Conservation (phyloP, 345 rosid species). For the Noccaea bulbosa region DNA sequence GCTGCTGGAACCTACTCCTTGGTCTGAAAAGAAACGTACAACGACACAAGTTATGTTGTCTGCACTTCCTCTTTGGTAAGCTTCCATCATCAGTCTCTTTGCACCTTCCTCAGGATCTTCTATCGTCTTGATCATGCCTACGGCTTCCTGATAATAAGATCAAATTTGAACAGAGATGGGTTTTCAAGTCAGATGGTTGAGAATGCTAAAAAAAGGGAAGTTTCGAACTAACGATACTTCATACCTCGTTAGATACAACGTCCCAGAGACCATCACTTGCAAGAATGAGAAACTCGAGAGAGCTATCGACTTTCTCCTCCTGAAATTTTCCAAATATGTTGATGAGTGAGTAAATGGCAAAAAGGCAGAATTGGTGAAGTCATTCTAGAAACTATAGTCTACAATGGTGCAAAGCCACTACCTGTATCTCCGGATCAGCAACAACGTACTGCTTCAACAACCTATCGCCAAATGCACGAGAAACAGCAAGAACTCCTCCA, state of each 20-base stretch:
- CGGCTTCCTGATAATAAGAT: slow-evolving; percentile 71
- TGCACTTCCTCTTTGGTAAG: slow-evolving; percentile 95
- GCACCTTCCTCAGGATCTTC: slow-evolving; percentile 93
- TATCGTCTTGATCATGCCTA: slow-evolving; percentile 72
- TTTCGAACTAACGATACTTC: not conserved
- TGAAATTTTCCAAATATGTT: slow-evolving; percentile 47
- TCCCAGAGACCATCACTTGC: slow-evolving; percentile 99
- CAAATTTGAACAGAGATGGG: slow-evolving; percentile 11
- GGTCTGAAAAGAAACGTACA: slow-evolving; percentile 72
- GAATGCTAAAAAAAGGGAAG: not conserved
- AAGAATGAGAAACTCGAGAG: slow-evolving; percentile 97
- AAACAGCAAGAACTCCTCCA: slow-evolving; percentile 99
- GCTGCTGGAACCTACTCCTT: slow-evolving; percentile 42
- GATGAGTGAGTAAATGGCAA: not conserved
- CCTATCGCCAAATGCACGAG: slow-evolving; percentile 99
- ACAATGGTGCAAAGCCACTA: slow-evolving; percentile 32
- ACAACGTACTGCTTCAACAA: slow-evolving; percentile 98
- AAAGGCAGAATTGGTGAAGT: not conserved
- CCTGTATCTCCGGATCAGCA: slow-evolving; percentile 99
- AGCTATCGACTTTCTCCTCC: slow-evolving; percentile 92
- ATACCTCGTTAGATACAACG: slow-evolving; percentile 94
- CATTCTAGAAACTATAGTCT: not conserved
- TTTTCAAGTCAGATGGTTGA: slow-evolving; percentile 21
- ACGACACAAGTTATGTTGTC: slow-evolving; percentile 97
- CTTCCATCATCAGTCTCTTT: slow-evolving; percentile 82